These are phyloP conservation scores for Capsicum rhomboideum DNA, from an alignment of 257 asterid genomes.

Conservation along the genomic window DNA sequence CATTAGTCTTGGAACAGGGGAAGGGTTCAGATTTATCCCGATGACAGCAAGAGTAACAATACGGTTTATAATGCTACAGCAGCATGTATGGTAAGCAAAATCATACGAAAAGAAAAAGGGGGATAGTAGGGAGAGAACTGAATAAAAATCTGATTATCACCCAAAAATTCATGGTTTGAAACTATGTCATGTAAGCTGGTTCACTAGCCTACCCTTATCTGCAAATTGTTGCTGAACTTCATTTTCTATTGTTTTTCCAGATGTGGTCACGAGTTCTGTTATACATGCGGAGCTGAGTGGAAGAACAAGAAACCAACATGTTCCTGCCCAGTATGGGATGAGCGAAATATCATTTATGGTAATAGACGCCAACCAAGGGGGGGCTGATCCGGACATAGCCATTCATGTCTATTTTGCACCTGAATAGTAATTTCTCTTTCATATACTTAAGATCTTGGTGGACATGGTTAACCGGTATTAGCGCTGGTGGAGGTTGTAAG, in stretches of 20 bases:
- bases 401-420: background rate
- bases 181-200: background rate
- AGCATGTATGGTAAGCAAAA: too few species aligned
- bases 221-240: background rate
- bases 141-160: too few species aligned
- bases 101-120: too few species aligned
- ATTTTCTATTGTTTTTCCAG: slow-evolving; percentile 24
- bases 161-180: background rate
- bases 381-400: background rate
- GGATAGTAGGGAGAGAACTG: too few species aligned
- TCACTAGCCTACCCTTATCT: background rate
- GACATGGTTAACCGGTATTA: background rate
- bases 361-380: background rate
- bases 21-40: too few species aligned
- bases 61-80: too few species aligned
- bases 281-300: slow-evolving; percentile 76
- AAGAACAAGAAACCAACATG: slow-evolving; percentile 53
- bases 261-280: slow-evolving; percentile 75
- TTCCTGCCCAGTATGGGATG: slow-evolving; percentile 65
- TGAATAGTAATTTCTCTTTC: background rate
- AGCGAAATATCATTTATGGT: slow-evolving; percentile 17
- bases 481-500: background rate
- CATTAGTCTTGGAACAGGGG: too few species aligned
- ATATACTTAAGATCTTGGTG: background rate
- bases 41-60: too few species aligned